Conservation (phyloP, 1,284 basidiomycete genomes). For the Ustilago bromivora region DNA sequence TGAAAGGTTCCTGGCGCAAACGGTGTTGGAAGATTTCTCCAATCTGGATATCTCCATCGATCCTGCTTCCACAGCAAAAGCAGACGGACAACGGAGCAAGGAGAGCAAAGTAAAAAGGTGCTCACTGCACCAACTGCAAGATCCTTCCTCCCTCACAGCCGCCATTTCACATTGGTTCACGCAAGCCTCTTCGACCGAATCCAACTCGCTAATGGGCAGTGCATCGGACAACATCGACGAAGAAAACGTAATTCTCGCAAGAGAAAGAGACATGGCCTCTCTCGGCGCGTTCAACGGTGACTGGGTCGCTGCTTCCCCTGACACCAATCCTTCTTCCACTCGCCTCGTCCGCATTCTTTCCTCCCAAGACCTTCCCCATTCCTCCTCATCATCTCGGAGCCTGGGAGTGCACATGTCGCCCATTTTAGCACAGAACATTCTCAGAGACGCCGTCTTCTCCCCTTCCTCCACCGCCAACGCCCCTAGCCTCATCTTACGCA, state of each 20-base stretch:
- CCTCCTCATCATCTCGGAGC: not conserved
- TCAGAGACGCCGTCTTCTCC: conserved; percentile 36
- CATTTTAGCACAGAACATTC: conserved; percentile 57
- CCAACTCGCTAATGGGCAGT: conserved; percentile 21
- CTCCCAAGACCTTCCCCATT: conserved; percentile 18
- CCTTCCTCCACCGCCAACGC: not conserved
- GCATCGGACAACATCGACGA: conserved; percentile 56
- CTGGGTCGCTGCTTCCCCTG: conserved; percentile 76
- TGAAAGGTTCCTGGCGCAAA: conserved; percentile 61
- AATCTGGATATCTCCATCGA: conserved; percentile 45
- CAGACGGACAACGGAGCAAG: conserved; percentile 3
- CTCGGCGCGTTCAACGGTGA: conserved; percentile 85
- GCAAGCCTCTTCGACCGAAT: conserved; percentile 11
- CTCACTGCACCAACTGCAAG: conserved; percentile 30
- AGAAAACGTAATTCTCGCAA: conserved; percentile 57
- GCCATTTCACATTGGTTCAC: conserved; percentile 50
- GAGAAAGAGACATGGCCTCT: conserved; percentile 75
- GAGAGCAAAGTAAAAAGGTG: conserved; percentile 29
- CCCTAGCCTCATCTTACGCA: conserved; percentile 22
- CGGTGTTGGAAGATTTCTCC: conserved; percentile 52
- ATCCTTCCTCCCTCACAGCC: conserved; percentile 25
- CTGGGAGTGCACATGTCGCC: conserved; percentile 50
- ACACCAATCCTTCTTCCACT: conserved; percentile 12
- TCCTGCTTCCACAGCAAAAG: conserved; percentile 10
- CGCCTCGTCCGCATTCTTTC: conserved; percentile 57